Evolutionary conservation across 2,329 filamentous ascomycete species (phyloP), one percentile per base, ranked within the genome.

Genomic region (Colletotrichum incanum): DNA sequence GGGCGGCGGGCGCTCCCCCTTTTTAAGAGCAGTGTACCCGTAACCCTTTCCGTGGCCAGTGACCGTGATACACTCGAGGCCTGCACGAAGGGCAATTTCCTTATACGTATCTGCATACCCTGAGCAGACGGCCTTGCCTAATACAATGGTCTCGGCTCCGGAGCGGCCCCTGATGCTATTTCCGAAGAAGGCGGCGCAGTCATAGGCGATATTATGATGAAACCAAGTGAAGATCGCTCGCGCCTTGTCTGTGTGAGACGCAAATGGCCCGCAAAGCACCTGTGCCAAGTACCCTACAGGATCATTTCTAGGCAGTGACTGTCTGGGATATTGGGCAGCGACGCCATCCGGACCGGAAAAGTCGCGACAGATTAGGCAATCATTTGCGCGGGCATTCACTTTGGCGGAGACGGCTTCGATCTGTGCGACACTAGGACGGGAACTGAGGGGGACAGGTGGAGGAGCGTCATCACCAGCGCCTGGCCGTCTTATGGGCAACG

Each of bases 171-270:
- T 87, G 41, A 97, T 85, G 58, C 86, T 90, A 45, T 91, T 89
- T 68, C 87, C 89, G 78, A 97, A 97, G 84, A 98, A 97, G 31
- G 92, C 89, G 34, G 90, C 87, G 0, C 91, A 90, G 79, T 98
- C 94, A 80, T 98, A 99, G 58, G 87, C 88, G 70, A 99, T 92
- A 77, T 98, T 98, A 82, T 98, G 92, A 82, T 98, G 96, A 50
- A 95, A 91, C 96, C 96, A 99, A 1, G 93, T 94, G 80, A 98
- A 98, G 72, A 99, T 94, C 2, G 91, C 94, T 37, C 96, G 89
- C 2, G 96, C 96, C 84, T 98, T 98, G 81, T 98, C 96, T 0
- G 96, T 98, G 1, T 86, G 84, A 0, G 94, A 98, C 0, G 90
- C 83, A 78, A 98, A 98, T 0, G 93, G 93, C 5, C 88, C 86